Base-by-base conservation (phyloP, 2,329 filamentous ascomycete genomes). In the Phialophora tarda region DNA sequence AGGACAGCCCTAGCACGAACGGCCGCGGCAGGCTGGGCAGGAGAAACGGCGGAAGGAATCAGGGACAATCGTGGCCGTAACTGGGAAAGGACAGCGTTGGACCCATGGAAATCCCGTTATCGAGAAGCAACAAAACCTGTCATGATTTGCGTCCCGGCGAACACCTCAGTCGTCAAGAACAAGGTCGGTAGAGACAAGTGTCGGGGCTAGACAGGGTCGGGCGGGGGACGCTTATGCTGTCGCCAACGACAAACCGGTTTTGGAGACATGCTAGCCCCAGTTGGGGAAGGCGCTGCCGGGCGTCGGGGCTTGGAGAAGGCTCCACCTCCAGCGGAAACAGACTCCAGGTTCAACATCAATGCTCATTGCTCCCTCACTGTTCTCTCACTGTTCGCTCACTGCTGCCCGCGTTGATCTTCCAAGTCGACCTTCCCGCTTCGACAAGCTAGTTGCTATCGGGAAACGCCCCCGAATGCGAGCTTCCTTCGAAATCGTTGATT, bases 201-300 rank as follows among this genome's bases (percentile, higher is more conserved):
- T 63, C 38, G 57, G 56, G 59, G 34, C 63, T 55, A 65, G 61
- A 30, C 48, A 59, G 53, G 26, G 38, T 28, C 48, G 23, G 14
- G 28, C 50, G 34, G 26, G 26, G 21, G 30, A 48, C 63, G 53
- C 54, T 57, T 59, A 63, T 66, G 63, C 60, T 17, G 50, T 50
- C 21, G 24, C 23, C 38, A 64, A 55, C 41, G 26, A 55, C 54
- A 69, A 69, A 69, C 64, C 64, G 57, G 67, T 66, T 69, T 69
- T 64, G 23, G 28, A 61, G 59, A 61, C 59, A 26, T 14, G 23
- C 32, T 47, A 61, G 17, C 4, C 28, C 30, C 11, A 3, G 41
- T 41, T 4, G 14, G 59, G 59, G 3, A 41, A 51, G 38, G 59
- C 32, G 34, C 48, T 51, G 23, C 48, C 48, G 48, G 21, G 10